Percentiles rank a stretch among this genome's conserved stretches.
phyloP scores from a whole-genome alignment of 2,329 filamentous ascomycete genomes.

The Bipolaris zeicola region DNA sequence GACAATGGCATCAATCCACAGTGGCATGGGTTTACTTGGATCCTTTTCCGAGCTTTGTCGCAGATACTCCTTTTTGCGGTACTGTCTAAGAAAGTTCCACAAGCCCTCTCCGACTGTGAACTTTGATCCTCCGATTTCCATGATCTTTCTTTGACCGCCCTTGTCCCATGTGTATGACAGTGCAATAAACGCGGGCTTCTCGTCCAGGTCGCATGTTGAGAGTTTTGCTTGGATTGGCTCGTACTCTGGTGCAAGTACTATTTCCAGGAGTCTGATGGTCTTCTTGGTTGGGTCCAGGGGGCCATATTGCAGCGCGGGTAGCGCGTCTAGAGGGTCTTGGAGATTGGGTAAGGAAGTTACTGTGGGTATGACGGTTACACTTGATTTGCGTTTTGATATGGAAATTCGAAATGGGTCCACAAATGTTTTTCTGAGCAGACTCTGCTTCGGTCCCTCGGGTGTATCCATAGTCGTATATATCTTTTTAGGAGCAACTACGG shows the following conservation, averaged over 20 bases:
- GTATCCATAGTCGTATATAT: neutral
- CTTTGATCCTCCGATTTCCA: constrained; percentile 11
- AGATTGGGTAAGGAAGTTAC: neutral
- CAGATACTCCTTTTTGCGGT: constrained; percentile 12
- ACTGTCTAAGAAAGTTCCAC: constrained; percentile 22
- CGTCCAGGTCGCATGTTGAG: constrained; percentile 12
- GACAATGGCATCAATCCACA: constrained; percentile 24
- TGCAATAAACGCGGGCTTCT: constrained; percentile 17
- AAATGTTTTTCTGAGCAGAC: constrained; percentile 9
- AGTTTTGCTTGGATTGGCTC: constrained; percentile 9
- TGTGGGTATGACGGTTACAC: neutral
- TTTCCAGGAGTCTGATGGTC: constrained; percentile 13
- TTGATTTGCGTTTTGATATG: constrained; percentile 4
- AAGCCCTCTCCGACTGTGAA: constrained; percentile 17
- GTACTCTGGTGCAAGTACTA: constrained; percentile 8
- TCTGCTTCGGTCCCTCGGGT: neutral
- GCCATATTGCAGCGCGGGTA: constrained; percentile 9
- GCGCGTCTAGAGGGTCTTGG: neutral
- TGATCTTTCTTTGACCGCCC: constrained; percentile 3
- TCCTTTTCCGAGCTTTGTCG: constrained; percentile 8
- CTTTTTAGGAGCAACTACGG: neutral
- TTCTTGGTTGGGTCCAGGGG: constrained; percentile 11
- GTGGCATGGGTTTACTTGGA: neutral
- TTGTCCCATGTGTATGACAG: constrained; percentile 27
- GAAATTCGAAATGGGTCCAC: constrained; percentile 7